Base-by-base conservation (phyloP, 1,284 basidiomycete genomes). In the Cerrena zonata region DNA sequence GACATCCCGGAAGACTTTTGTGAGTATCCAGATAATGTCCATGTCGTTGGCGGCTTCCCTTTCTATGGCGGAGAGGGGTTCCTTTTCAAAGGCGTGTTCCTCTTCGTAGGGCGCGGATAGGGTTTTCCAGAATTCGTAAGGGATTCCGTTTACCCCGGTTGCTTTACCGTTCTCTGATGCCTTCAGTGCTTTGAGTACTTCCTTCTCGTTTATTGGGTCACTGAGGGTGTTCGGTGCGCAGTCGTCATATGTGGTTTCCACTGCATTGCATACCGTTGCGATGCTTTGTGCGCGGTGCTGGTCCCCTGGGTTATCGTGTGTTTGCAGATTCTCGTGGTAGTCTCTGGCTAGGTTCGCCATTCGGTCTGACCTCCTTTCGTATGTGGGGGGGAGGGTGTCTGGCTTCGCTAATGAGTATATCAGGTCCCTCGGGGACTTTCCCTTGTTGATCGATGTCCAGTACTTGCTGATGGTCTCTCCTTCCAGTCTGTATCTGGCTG, bases 101-200 rank as follows among this genome's bases (percentile, higher is more conserved):
- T n/a, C n/a, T n/a, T n/a, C n/a, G n/a, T n/a, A n/a, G n/a, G n/a
- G n/a, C n/a, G n/a, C n/a, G n/a, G n/a, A n/a, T 3, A 50, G 26
- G 12, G n/a, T n/a, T 44, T 61, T 62, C 61, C 61, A 63, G 0
- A 63, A 47, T 24, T 63, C 58, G 26, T 58, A 60, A 0, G 54
- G 54, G 3, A 60, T 43, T 0, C 61, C 61, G 27, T 63, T 58
- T 3, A 57, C 10, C 0, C 61, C 60, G 0, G 59, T 43, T 1
- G 60, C 56, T 2, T 43, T 43, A 4, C 41, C 41, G n/a, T 43
- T 43, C 4, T 4, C 37, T 21, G 21, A 18, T 4, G 37, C n/a
- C 13, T 39, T 39, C 5, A 39, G 37, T 4, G 37, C 37, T 5
- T 5, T 15, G n/a, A 15, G 4, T 5, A 39, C 37, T 5, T 39